Conservation (phyloP, 495 filamentous ascomycete species). For the Wilcoxina mikolae region DNA sequence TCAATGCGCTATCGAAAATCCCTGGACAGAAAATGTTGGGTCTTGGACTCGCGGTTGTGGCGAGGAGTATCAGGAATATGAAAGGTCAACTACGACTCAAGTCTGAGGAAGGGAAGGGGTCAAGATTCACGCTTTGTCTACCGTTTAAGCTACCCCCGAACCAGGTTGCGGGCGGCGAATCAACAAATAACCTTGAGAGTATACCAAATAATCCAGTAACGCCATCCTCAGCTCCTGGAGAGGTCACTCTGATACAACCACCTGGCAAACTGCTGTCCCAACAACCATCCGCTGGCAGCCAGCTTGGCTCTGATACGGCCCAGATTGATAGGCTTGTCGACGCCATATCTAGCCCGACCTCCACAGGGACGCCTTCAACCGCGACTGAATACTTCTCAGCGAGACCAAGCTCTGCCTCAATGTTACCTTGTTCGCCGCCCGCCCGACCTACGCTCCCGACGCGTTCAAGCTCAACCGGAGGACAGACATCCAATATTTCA, state of each 20-base stretch:
- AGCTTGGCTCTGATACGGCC: background rate
- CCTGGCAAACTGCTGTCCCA: background rate
- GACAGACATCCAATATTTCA: background rate
- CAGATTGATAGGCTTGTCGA: slow-evolving; percentile 12
- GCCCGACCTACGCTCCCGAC: background rate
- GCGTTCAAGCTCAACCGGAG: background rate
- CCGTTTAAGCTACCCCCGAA: slow-evolving; percentile 46
- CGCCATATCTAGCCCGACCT: slow-evolving; percentile 16
- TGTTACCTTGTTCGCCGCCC: background rate
- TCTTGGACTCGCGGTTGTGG: slow-evolving; percentile 72
- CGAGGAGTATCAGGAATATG: slow-evolving; percentile 75
- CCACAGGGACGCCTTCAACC: slow-evolving; percentile 12
- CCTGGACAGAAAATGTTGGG: slow-evolving; percentile 41
- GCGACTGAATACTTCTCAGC: background rate
- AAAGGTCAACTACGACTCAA: slow-evolving; percentile 77
- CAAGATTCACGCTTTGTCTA: slow-evolving; percentile 60
- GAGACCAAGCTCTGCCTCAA: background rate
- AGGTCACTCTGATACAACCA: background rate
- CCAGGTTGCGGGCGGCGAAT: background rate
- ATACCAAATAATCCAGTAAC: too few species aligned
- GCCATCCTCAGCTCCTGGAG: too few species aligned
- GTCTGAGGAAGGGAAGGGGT: slow-evolving; percentile 74
- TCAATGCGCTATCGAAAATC: slow-evolving; percentile 17
- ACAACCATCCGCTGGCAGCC: background rate
- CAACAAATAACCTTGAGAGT: too few species aligned